A percentile compares a stretch with the other conserved stretches of the same genome.
These are phyloP conservation scores for Ustilago nuda DNA, from an alignment of 1,284 basidiomycete genomes.

Conservation along the genomic window DNA sequence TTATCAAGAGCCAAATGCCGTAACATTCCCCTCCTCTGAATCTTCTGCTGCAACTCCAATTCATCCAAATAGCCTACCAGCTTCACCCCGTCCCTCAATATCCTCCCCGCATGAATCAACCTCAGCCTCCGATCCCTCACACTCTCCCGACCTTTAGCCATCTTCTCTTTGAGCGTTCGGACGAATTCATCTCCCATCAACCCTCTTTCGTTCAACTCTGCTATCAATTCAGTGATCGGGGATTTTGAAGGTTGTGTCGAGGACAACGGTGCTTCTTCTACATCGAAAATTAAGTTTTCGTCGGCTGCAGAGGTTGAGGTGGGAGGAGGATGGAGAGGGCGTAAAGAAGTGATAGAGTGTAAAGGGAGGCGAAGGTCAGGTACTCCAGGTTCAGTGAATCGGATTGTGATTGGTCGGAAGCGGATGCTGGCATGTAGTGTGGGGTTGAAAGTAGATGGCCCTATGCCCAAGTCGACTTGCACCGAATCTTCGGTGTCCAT, in stretches of 20 bases:
- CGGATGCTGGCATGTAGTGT: constrained; percentile 13
- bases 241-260: too few species aligned
- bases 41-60: constrained; percentile 24
- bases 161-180: constrained; percentile 12
- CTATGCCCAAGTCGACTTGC: constrained; percentile 12
- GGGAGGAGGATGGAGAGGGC: neutral
- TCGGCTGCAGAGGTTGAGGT: neutral
- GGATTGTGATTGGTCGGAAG: constrained; percentile 35
- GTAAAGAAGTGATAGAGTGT: constrained; percentile 19
- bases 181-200: constrained; percentile 34
- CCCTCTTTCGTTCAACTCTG: constrained; percentile 5
- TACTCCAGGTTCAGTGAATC: constrained; percentile 48
- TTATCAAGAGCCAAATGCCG: constrained; percentile 21
- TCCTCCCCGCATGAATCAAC: constrained; percentile 52
- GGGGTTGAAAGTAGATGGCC: constrained; percentile 2
- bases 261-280: constrained; percentile 6
- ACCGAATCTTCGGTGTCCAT: constrained; percentile 2
- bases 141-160: constrained; percentile 1
- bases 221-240: neutral
- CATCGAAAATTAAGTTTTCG: constrained; percentile 21
- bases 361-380: constrained; percentile 23
- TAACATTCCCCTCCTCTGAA: constrained; percentile 26
- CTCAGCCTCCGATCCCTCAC: constrained; percentile 28
- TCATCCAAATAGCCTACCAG: constrained; percentile 53
- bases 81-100: constrained; percentile 48